Evolutionary conservation across 805 yeast species (phyloP), one percentile per base, ranked within the genome.

Genomic region (Metschnikowia lunata): DNA sequence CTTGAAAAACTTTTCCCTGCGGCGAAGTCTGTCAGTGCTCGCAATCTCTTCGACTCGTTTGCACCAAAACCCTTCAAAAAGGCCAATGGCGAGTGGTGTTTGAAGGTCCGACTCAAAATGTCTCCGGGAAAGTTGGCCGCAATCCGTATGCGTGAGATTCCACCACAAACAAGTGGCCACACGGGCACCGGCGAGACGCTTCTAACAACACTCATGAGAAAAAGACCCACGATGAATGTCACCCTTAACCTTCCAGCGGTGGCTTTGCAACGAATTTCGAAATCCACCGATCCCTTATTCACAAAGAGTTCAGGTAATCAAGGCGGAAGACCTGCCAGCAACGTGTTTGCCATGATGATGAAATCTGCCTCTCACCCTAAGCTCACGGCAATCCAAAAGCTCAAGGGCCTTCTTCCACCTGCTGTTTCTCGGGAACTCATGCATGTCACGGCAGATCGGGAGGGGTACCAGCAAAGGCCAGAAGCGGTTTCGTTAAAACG

Each of bases 321-420:
- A 1, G 43, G 43, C n/a, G 50, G 48, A 8, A 54, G 48, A 31
- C 35, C 47, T 4, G 54, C 49, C 11, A 44, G 42, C 1, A 52
- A 64, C 7, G 64, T 67, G 5, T 71, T 74, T 45, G 62, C 52
- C 13, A 64, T 67, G 42, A 70, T 75, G 69, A 67, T 73, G 63
- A 49, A 48, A 26, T 59, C 64, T 4, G 60, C 67, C 2, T 54
- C 66, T 10, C 56, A 51, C 35, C 53, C 51, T 3, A 63, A 65
- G 41, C 45, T 62, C 26, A 61, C 67, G 1, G 60, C 65, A 1
- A 48, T 64, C 3, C 67, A 61, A 35, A 65, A 62, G 44, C 50
- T 67, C 27, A 62, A 61, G 39, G 62, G 56, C 27, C 54, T 74
- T 38, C 50, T 52, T 1, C 66, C 71, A 3, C 72, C 71, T 0